Conservation (phyloP, 2,329 filamentous ascomycete genomes). For the Talaromyces sp. region DNA sequence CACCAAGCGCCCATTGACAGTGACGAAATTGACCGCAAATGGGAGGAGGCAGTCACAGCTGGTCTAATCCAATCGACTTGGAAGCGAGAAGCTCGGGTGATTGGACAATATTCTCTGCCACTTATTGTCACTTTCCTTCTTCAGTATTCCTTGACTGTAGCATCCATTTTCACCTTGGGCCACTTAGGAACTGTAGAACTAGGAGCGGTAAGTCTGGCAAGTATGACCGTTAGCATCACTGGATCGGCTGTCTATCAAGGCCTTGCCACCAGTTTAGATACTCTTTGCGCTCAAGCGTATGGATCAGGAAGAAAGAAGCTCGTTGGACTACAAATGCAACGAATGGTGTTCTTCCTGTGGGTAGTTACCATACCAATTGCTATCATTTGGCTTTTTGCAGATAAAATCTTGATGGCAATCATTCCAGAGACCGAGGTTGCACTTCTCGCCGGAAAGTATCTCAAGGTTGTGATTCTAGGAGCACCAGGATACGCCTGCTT, state of each 20-base stretch:
- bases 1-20: slow-evolving; percentile 42
- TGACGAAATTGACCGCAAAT: slow-evolving; percentile 64
- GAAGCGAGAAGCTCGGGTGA: slow-evolving; percentile 80
- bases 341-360: slow-evolving; percentile 75
- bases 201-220: slow-evolving; percentile 62
- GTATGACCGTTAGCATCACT: slow-evolving; percentile 76
- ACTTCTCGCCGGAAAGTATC: slow-evolving; percentile 64
- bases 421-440: slow-evolving; percentile 70
- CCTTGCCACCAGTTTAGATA: slow-evolving; percentile 86
- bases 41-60: slow-evolving; percentile 77
- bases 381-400: slow-evolving; percentile 64
- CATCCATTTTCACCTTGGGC: slow-evolving; percentile 73
- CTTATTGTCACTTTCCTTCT: slow-evolving; percentile 69
- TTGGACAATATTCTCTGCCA: slow-evolving; percentile 65
- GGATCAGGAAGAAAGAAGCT: slow-evolving; percentile 85
- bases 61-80: slow-evolving; percentile 85
- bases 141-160: slow-evolving; percentile 79
- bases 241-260: slow-evolving; percentile 74
- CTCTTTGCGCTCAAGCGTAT: slow-evolving; percentile 88
- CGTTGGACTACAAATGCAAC: slow-evolving; percentile 76
- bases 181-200: slow-evolving; percentile 67
- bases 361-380: slow-evolving; percentile 66
- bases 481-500: slow-evolving; percentile 72
- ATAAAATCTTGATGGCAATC: slow-evolving; percentile 59
- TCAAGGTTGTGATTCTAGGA: slow-evolving; percentile 64